Evolutionary conservation across 2,329 filamentous ascomycete species (phyloP), one percentile per base, ranked within the genome.

Genomic region (Penicillium decumbens): DNA sequence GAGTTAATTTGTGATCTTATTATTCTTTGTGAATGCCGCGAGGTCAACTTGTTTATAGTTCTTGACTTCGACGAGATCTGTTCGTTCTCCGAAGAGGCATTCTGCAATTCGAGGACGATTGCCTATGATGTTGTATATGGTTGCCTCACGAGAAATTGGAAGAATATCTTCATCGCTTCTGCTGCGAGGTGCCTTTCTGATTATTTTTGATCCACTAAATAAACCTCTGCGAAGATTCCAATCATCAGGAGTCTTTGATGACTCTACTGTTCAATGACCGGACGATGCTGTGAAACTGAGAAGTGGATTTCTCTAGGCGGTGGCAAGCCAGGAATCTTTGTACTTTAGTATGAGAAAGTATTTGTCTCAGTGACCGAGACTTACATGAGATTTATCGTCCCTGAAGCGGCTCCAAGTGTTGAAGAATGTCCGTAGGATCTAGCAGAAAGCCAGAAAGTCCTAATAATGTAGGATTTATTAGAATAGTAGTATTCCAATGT

Each of bases 21-120:
- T 42, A 15, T 29, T 41, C 23, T 46, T 39, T 27, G 35, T 32
- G 24, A 43, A 49, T 6, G 8, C 28, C 0, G 40, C 27, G 12
- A 52, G 43, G 27, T 53, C 45, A 24, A 45, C 49, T 39, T 45
- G n/a, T 32, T 25, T 46, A 44, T 56, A 52, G 38, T 54, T 49
- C 29, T 49, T 49, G 38, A 51, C 27, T 12, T 46, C 47, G 12
- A 50, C 24, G 27, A 32, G 49, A 3, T 48, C 24, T n/a, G 23
- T 6, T 32, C 32, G 37, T 3, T 20, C 37, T 33, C 4, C 24
- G 29, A 35, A 53, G 6, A 43, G 13, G 25, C 40, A 42, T 8
- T 53, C 24, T 23, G 45, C 38, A 42, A 52, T 52, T 28, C 49
- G 49, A 6, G 44, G 40, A 44, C 47, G 44, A 27, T 20, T 30